These are phyloP conservation scores for Corchorus olitorius DNA, from an alignment of 345 rosid species.

Conservation along the genomic window DNA sequence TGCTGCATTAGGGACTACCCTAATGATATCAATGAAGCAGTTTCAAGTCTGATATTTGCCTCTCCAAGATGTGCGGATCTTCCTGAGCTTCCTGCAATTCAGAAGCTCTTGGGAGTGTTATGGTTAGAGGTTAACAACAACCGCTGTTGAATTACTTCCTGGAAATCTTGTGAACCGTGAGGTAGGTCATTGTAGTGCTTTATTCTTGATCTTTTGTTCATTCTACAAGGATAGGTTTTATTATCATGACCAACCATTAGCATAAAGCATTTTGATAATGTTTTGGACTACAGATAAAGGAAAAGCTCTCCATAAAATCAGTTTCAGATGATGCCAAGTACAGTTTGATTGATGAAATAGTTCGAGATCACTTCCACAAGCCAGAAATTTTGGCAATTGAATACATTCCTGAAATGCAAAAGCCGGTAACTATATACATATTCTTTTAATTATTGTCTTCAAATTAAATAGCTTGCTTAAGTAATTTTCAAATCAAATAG, in stretches of 20 bases:
- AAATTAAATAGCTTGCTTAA: too few species aligned
- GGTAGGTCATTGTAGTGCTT: constrained; percentile 36
- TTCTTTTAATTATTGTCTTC: not conserved
- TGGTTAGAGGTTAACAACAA: constrained; percentile 52
- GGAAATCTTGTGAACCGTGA: constrained; percentile 72
- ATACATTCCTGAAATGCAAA: constrained; percentile 47
- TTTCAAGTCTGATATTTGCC: constrained; percentile 81
- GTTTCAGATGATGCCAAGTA: constrained; percentile 56
- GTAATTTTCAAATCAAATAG: too few species aligned
- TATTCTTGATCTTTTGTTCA: not conserved
- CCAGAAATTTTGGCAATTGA: constrained; percentile 59
- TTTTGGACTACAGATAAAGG: constrained; percentile 47
- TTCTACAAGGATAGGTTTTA: not conserved
- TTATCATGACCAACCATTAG: constrained; percentile 8
- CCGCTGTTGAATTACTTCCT: constrained; percentile 57
- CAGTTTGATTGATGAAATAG: constrained; percentile 55
- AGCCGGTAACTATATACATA: constrained; percentile 35
- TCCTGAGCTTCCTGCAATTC: constrained; percentile 60
- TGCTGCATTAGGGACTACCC: constrained; percentile 72
- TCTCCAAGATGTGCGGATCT: constrained; percentile 84
- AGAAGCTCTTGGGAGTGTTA: constrained; percentile 77
- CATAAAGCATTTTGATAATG: not conserved
- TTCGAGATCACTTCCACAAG: constrained; percentile 39
- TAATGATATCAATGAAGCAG: constrained; percentile 79
- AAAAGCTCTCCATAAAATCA: constrained; percentile 43